Percentiles rank a stretch among this genome's conserved stretches.
Conservation (phyloP, 179 eudicot species). For the Camellia oleifera region DNA sequence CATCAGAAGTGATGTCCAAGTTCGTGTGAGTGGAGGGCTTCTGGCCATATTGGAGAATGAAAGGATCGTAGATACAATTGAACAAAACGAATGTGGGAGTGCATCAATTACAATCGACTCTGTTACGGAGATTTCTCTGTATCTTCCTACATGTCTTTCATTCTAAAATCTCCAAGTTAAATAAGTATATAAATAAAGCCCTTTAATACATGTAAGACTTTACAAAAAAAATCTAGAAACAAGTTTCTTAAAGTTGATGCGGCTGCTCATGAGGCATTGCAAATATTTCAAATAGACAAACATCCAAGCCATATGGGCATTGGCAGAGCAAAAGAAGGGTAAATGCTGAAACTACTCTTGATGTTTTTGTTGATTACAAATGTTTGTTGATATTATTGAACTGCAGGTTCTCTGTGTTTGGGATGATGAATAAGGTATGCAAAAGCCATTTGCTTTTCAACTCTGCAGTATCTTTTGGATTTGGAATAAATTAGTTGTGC, state of each 20-base stretch:
- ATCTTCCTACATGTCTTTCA: constrained; percentile 37
- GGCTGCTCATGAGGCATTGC: constrained; percentile 87
- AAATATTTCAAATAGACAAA: constrained; percentile 92
- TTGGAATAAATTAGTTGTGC: constrained; percentile 16
- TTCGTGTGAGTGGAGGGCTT: constrained; percentile 97
- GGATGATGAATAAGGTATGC: constrained; percentile 95
- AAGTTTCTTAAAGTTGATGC: constrained; percentile 93
- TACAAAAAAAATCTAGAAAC: constrained; percentile 49
- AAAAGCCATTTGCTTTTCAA: constrained; percentile 6
- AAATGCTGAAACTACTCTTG: constrained; percentile 21
- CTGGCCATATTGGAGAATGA: constrained; percentile 92
- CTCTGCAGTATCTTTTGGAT: constrained; percentile 7
- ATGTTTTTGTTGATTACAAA: constrained; percentile 9
- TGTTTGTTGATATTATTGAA: constrained; percentile 10
- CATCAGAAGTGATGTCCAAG: constrained; percentile 85
- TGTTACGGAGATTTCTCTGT: constrained; percentile 81
- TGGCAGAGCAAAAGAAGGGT: constrained; percentile 99
- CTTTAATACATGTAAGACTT: constrained; percentile 18
- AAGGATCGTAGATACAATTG: constrained; percentile 75
- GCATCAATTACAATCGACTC: constrained; percentile 78
- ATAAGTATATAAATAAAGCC: too few relatives aligned
- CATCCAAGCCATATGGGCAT: constrained; percentile 99
- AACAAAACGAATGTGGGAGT: constrained; percentile 71
- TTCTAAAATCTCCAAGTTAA: background rate
- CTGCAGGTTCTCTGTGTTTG: constrained; percentile 91